phyloP scores from a whole-genome alignment of 805 yeast species.

The Yarrowia sp. region DNA sequence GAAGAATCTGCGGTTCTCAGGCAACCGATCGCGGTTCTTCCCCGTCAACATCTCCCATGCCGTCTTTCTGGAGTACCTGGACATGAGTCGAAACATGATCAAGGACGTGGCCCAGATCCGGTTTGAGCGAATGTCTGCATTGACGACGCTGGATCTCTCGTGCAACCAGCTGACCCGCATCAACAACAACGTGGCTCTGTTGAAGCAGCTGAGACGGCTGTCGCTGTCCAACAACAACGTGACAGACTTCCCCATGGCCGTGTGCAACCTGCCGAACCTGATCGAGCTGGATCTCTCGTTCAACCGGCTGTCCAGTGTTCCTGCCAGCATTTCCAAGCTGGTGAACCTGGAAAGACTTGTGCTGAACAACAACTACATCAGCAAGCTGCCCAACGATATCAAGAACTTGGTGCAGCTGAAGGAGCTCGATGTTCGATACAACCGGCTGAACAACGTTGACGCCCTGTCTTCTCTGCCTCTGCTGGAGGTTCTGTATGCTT shows the following conservation, averaged over 20 bases:
- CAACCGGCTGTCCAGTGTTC: slow-evolving; percentile 69
- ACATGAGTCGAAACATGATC: slow-evolving; percentile 80
- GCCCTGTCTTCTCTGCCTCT: slow-evolving; percentile 63
- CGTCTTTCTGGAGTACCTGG: slow-evolving; percentile 66
- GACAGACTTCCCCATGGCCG: slow-evolving; percentile 60
- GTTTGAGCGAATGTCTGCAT: slow-evolving; percentile 62
- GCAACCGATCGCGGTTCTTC: slow-evolving; percentile 74
- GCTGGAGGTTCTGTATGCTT: slow-evolving; percentile 73
- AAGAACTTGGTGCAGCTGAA: slow-evolving; percentile 62
- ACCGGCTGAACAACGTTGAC: slow-evolving; percentile 60
- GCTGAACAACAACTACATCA: slow-evolving; percentile 73
- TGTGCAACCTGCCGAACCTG: slow-evolving; percentile 65
- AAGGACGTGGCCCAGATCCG: slow-evolving; percentile 56
- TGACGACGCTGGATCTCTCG: slow-evolving; percentile 66
- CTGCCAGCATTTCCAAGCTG: slow-evolving; percentile 66
- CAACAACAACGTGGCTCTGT: slow-evolving; percentile 65
- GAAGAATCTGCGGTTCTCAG: slow-evolving; percentile 68
- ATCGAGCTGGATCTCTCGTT: slow-evolving; percentile 80
- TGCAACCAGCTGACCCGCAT: slow-evolving; percentile 73
- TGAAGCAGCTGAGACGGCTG: slow-evolving; percentile 51
- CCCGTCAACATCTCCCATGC: slow-evolving; percentile 79
- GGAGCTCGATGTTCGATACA: slow-evolving; percentile 79
- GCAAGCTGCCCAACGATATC: slow-evolving; percentile 62
- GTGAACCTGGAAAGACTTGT: slow-evolving; percentile 70
- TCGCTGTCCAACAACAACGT: slow-evolving; percentile 82